Evolutionary conservation across 2,329 filamentous ascomycete species (phyloP).

Genomic region (Xylaria sp.): DNA sequence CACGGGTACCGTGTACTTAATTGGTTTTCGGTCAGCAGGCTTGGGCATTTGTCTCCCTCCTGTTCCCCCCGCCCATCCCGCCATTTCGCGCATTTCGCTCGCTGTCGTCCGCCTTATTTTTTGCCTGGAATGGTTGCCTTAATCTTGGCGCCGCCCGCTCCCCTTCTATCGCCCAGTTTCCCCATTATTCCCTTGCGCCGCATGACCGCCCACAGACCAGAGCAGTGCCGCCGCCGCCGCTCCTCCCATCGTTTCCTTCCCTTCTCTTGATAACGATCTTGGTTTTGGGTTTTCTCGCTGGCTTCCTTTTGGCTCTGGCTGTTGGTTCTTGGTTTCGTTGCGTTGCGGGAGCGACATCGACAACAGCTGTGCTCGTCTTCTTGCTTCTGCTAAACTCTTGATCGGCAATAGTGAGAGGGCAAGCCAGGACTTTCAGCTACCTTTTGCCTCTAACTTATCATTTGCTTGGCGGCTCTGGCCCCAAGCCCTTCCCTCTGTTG

Average conservation of each 20-base stretch:
- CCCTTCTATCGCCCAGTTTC: neutral
- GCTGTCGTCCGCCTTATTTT: slow-evolving; percentile 36
- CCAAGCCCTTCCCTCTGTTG: neutral
- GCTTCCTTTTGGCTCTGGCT: slow-evolving; percentile 15
- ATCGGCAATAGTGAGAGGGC: neutral
- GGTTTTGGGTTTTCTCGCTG: neutral
- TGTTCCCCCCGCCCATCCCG: neutral
- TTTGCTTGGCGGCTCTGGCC: slow-evolving; percentile 23
- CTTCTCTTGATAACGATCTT: neutral
- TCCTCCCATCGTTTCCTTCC: slow-evolving; percentile 11
- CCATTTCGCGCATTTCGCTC: slow-evolving; percentile 3
- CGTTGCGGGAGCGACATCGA: slow-evolving; percentile 13
- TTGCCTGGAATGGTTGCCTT: slow-evolving; percentile 41
- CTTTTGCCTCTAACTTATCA: slow-evolving; percentile 1
- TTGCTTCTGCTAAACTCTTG: neutral
- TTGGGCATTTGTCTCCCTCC: slow-evolving; percentile 4
- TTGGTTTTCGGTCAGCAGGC: slow-evolving; percentile 23
- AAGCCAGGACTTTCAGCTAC: slow-evolving; percentile 1
- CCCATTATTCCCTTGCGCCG: slow-evolving; percentile 17
- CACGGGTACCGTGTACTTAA: neutral
- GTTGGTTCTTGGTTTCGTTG: slow-evolving; percentile 8
- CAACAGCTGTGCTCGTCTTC: neutral
- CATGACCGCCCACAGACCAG: slow-evolving; percentile 12
- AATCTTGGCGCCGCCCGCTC: slow-evolving; percentile 35
- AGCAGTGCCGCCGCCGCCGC: slow-evolving; percentile 3